Percentiles rank a stretch among this genome's conserved stretches.
phyloP scores from a whole-genome alignment of 148 eudicot species.

The Rhododendron williamsianum region DNA sequence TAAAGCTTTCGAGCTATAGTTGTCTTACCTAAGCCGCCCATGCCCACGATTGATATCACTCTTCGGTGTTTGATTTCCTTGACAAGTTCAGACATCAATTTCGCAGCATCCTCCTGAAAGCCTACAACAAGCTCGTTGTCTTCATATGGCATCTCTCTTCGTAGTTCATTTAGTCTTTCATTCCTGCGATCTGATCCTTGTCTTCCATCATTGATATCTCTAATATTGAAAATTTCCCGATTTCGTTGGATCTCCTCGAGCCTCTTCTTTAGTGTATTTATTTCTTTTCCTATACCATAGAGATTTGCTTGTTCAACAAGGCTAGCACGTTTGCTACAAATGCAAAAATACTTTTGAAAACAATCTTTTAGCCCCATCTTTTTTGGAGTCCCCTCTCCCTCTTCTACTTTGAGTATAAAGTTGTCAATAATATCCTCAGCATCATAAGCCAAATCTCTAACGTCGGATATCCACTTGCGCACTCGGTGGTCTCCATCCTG shows the following conservation, averaged over 20 bases:
- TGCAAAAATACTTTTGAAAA: background rate
- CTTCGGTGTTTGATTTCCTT: background rate
- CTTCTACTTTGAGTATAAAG: background rate
- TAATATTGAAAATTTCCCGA: too few relatives aligned
- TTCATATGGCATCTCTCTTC: background rate
- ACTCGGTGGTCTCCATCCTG: background rate
- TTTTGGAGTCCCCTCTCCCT: background rate
- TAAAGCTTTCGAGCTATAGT: background rate
- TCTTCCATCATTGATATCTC: background rate
- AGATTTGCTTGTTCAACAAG: background rate
- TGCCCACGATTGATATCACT: background rate
- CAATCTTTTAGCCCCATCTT: background rate
- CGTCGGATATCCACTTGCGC: background rate
- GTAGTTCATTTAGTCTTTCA: background rate
- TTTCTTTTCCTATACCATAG: background rate
- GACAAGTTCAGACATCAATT: background rate
- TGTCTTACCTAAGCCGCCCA: background rate
- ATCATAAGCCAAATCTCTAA: background rate
- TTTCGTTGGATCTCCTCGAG: too few relatives aligned
- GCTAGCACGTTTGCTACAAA: background rate
- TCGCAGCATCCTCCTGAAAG: background rate
- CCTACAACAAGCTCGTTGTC: background rate
- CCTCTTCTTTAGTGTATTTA: background rate
- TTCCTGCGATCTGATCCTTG: background rate
- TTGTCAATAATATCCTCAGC: background rate